phyloP scores from a whole-genome alignment of 768 basidiomycete species.

The Russula dissimulans region DNA sequence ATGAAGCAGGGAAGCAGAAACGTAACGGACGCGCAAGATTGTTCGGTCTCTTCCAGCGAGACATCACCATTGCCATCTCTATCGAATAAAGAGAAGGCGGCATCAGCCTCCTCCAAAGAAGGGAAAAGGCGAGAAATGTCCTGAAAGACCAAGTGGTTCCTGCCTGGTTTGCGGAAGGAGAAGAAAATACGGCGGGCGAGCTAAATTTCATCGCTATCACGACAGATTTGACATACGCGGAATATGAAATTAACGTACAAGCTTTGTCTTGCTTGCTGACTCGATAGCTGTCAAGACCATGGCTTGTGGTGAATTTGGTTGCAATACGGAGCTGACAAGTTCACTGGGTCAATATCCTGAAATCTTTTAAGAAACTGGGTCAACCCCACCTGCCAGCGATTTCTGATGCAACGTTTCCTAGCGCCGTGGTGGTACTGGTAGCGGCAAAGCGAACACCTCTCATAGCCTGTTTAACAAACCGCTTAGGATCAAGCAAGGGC shows the following conservation, averaged over 20 bases:
- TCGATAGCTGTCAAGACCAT: constrained; percentile 72
- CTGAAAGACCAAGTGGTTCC: constrained; percentile 48
- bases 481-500: constrained; percentile 42
- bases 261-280: constrained; percentile 70
- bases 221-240: not conserved
- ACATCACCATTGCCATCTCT: constrained; percentile 65
- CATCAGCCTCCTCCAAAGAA: constrained; percentile 53
- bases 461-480: constrained; percentile 60
- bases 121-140: constrained; percentile 71
- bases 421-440: constrained; percentile 70
- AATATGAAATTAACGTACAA: constrained; percentile 31
- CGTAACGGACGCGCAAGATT: constrained; percentile 49
- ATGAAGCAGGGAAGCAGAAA: not conserved
- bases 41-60: constrained; percentile 64
- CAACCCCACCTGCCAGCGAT: constrained; percentile 40
- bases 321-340: constrained; percentile 53
- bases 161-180: constrained; percentile 60
- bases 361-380: not conserved
- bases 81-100: constrained; percentile 62
- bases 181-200: constrained; percentile 82
- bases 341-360: not conserved
- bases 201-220: constrained; percentile 26
- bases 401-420: constrained; percentile 54
- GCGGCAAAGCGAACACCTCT: constrained; percentile 64
- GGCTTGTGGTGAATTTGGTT: constrained; percentile 79